Base-by-base conservation (phyloP, 805 yeast species). In the Wickerhamiella lipophila region DNA sequence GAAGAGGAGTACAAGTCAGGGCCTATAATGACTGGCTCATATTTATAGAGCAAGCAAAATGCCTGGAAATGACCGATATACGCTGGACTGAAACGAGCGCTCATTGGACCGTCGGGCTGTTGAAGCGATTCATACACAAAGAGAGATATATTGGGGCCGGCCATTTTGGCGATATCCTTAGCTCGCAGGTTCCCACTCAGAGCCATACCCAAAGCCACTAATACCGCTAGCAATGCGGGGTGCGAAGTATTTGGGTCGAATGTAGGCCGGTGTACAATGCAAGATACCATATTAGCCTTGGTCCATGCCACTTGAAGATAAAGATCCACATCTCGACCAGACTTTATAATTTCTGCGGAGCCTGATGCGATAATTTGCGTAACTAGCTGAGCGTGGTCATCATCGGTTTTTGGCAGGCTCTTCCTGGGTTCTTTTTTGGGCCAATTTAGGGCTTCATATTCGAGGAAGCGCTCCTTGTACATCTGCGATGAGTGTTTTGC, bases 131-230 rank as follows among this genome's bases (percentile, higher is more conserved):
- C 52, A 46, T 56, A 58, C 7, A 58, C 56, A 19, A 52, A 54
- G 16, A 55, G 46, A 29, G 59, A 54, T 15, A 55, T 58, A 4
- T 52, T 19, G 9, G 55, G 53, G 44, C 52, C 56, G 6, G 52
- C 50, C 2, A 47, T 46, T 30, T 41, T 48, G 7, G 64, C 61
- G 6, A 52, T 48, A 12, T 44, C 42, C 8, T 47, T 45, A 5
- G 48, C 53, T 3, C 32, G 25, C 7, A 34, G 42, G 18, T 55
- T 56, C 5, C 50, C 49, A 19, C 54, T 46, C 25, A 60, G 27
- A 2, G 64, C 50, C 62, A 62, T 56, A 2, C 66, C 66, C n/a
- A 63, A 26, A 13, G 59, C 42, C 8, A 56, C 54, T 49, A 64
- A 38, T 11, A 56, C 57, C 2, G 59, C 59, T 44, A 63, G 50